Conservation (phyloP, 108 stramenopile genomes). For the Pseudonitzschia multiseries region DNA sequence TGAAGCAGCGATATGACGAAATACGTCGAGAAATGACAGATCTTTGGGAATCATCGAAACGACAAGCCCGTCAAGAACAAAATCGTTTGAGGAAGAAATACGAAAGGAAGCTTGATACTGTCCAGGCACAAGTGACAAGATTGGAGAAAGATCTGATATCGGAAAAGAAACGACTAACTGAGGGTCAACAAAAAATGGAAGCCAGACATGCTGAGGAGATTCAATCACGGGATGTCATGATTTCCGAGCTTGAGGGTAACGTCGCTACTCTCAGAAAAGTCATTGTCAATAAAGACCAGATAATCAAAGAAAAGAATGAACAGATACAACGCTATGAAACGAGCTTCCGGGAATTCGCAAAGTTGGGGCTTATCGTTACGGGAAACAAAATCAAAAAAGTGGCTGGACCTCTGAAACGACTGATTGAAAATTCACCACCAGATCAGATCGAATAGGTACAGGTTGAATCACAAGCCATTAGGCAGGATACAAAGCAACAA, state of each 20-base stretch:
- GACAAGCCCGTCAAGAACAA: slow-evolving; percentile 47
- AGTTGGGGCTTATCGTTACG: slow-evolving; percentile 27
- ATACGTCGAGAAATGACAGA: slow-evolving; percentile 55
- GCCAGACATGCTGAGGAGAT: slow-evolving; percentile 25
- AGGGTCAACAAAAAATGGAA: slow-evolving; percentile 24
- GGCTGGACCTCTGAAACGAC: slow-evolving; percentile 15
- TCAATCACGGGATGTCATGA: slow-evolving; percentile 26
- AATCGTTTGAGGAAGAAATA: slow-evolving; percentile 41
- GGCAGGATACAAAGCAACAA: neutral
- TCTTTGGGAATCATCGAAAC: slow-evolving; percentile 47
- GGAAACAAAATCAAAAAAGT: slow-evolving; percentile 31
- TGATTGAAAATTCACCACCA: slow-evolving; percentile 16
- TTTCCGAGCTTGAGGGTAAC: slow-evolving; percentile 25
- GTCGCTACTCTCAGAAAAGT: slow-evolving; percentile 22
- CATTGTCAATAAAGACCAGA: slow-evolving; percentile 27
- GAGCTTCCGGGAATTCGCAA: slow-evolving; percentile 38
- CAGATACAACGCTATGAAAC: slow-evolving; percentile 35
- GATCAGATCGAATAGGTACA: slow-evolving; percentile 2
- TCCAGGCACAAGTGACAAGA: slow-evolving; percentile 21
- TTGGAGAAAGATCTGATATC: slow-evolving; percentile 31
- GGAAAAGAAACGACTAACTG: slow-evolving; percentile 18
- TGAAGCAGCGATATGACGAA: slow-evolving; percentile 51
- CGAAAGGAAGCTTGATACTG: slow-evolving; percentile 27
- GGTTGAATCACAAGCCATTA: neutral
- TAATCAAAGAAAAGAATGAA: slow-evolving; percentile 29